These are phyloP conservation scores for Melampsora larici-populina DNA, from an alignment of 1,284 basidiomycete genomes.

Conservation along the genomic window DNA sequence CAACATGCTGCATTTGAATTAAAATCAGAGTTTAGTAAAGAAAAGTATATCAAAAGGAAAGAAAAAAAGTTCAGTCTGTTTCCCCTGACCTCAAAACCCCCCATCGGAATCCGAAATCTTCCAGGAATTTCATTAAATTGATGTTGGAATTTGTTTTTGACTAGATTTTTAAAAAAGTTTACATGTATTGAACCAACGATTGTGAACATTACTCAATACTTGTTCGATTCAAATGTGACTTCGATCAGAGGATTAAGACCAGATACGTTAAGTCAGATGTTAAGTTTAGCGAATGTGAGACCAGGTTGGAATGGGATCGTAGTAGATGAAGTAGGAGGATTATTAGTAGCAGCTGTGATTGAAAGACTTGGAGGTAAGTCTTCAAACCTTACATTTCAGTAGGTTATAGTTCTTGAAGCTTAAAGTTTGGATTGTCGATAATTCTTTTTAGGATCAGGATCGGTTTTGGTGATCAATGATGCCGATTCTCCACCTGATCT, in stretches of 20 bases:
- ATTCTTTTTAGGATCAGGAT: conserved; percentile 63
- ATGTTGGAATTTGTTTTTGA: no score
- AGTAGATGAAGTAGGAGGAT: conserved; percentile 85
- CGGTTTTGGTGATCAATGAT: conserved; percentile 79
- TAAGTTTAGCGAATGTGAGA: conserved; percentile 75
- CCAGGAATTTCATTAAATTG: no score
- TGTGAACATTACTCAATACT: conserved; percentile 82
- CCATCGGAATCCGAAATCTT: background rate
- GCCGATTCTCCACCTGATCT: conserved; percentile 89
- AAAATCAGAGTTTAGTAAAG: conserved; percentile 94
- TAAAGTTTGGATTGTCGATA: no score
- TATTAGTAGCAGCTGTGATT: conserved; percentile 73
- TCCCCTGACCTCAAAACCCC: no score
- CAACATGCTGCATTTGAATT: conserved; percentile 81
- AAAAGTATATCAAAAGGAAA: conserved; percentile 91
- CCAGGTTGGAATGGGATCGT: conserved; percentile 83
- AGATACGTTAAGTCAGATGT: conserved; percentile 82
- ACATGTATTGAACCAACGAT: conserved; percentile 82
- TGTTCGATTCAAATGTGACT: conserved; percentile 64
- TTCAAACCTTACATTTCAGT: no score
- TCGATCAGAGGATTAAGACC: conserved; percentile 74
- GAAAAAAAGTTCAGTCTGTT: no score
- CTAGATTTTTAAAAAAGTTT: conserved; percentile 83
- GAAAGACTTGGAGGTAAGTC: conserved; percentile 76
- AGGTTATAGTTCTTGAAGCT: no score